Base-by-base conservation (phyloP, 75 land plant genomes). In the Isoetes taiwanensis region DNA sequence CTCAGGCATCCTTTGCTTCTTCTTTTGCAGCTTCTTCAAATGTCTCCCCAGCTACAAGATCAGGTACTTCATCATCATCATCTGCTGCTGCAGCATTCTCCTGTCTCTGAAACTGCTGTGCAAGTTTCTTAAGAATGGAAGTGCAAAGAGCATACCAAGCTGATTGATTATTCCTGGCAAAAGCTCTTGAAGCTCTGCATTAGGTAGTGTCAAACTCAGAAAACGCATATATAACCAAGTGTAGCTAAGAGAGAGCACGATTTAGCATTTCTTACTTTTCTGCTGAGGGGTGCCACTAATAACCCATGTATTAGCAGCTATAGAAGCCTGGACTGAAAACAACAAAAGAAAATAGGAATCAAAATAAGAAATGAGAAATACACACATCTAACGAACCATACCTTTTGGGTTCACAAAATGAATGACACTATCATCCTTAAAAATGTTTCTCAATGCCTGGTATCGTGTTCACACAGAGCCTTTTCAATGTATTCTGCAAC, bases 21-120 rank as follows among this genome's bases (percentile, higher is more conserved):
- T 72, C 40, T 38, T 70, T 71, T 11, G 76, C 66, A 56, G 75
- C 76, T 43, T 73, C 76, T 57, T 73, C 76, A 58, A 73, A 73
- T 11, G 54, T 73, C 54, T 73, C 67, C 19, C 76, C 76, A 42
- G 64, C 74, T 12, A 73, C 76, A 19, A 73, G 74, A 1, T 73
- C 76, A 12, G 76, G 76, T 2, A 73, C 76, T 50, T 73, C 76
- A 34, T 65, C 68, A 34, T 73, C 76, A 23, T 73, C 76, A 10
- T 23, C 54, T 27, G 38, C 65, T 11, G 43, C 56, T 8, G 2
- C 48, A 4, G 58, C 41, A 31, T 39, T 16, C 16, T 57, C 73
- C 29, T 60, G 66, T 30, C 37, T 63, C 52, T 70, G 74, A 39
- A 39, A 73, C 67, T 73, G 76, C 67, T 73, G 76, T 5, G 76